Base-by-base conservation (phyloP, 1,139 yeast genomes). In the Suhomyces ambrosiae region DNA sequence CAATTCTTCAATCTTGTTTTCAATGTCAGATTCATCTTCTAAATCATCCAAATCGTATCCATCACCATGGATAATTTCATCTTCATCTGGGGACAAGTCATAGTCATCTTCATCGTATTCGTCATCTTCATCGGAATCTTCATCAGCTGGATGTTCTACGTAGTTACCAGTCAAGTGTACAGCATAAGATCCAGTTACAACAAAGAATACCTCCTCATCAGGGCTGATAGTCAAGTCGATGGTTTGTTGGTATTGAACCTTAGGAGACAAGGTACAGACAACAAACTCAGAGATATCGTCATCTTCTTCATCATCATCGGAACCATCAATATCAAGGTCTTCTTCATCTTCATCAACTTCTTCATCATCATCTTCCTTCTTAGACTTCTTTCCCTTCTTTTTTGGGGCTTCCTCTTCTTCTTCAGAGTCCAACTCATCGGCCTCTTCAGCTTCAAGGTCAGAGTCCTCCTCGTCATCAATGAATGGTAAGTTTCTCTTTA, bases 101-200 rank as follows among this genome's bases (percentile, higher is more conserved):
- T 86, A 87, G 52, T 86, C 96, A 40, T 82, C 78, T 39, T 74
- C 78, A 40, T 71, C 71, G 38, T 68, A 71, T 32, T 64, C 72
- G 33, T 74, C 78, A 35, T 74, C 80, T 37, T 76, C 82, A 33
- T 69, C 79, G 40, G 74, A 68, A 26, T 74, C 83, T 38, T 76
- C 85, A 51, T 85, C 94, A 50, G 82, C 89, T 63, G 97, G 97
- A 66, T 89, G 96, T 60, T 86, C 94, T 59, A 92, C 84, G 70
- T 84, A 88, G 82, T 92, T 90, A 74, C 99, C 99, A 54, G 88
- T 76, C 58, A 92, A 74, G 65, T 90, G 95, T 51, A 92, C 75
- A 52, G 96, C 86, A 72, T 88, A 89, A 25, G 97, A 89, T 54
- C 98, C 98, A 49, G 96, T 85, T 44, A 87, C 97, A 56, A 88